Base-by-base conservation (phyloP, 768 basidiomycete genomes). In the Tylopilus balloui region DNA sequence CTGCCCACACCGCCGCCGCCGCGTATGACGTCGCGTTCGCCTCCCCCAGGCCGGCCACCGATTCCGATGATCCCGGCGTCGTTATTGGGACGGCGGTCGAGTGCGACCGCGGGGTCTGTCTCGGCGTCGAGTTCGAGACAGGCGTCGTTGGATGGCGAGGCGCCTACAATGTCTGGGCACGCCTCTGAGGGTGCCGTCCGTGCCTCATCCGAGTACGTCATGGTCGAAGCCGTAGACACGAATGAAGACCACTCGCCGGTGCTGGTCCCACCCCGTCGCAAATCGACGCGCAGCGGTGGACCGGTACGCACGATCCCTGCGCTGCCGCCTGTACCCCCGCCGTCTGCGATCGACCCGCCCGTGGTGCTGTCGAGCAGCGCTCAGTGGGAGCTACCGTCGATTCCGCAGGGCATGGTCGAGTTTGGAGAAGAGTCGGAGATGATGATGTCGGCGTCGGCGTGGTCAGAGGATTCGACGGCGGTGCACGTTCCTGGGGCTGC, bases 371-470 rank as follows among this genome's bases (percentile, higher is more conserved):
- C 72, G 45, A 72, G 67, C 37, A 73, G 74, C 29, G 70, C 69
- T 20, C 81, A 80, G 55, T 86, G 83, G 84, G 86, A 86, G 53
- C 65, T 84, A 6, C 79, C 86, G 1, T 72, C 75, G 7, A 81
- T 86, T 42, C 78, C 81, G 1, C 77, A 72, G 17, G 72, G 76
- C n/a, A n/a, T n/a, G 2, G 63, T 69, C 5, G 83, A 83, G 51
- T 78, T 84, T 42, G 69, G 69, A 1, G 77, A 79, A 36, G 64
- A 55, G 14, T 48, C 44, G 1, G 77, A 77, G 49, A 41, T 86
- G 35, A n/a, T n/a, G n/a, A n/a, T n/a, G n/a, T n/a, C n/a, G n/a
- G 41, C 52, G 44, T 80, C 83, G 2, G 64, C 78, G 46, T 86
- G 83, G 83, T 79, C 81, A 1, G 83, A 86, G 52, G 80, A 78